Evolutionary conservation across 768 basidiomycete species (phyloP).

Genomic region (Holtermannia corniformis): DNA sequence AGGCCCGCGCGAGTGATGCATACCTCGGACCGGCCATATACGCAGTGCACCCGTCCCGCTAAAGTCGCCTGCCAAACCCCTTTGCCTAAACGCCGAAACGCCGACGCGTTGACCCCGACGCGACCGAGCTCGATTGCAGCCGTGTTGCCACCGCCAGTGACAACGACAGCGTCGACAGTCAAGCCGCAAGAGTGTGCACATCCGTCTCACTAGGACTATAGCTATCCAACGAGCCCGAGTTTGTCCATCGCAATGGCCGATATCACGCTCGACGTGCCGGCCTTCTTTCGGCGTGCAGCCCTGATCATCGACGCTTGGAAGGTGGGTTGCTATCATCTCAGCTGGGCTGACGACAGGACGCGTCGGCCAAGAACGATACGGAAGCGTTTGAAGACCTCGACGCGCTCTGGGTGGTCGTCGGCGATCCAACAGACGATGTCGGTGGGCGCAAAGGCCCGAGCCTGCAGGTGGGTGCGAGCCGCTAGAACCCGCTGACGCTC

Average conservation of each 20-base stretch:
- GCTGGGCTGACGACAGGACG: background rate
- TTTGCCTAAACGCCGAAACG: too few relatives aligned
- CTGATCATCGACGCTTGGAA: slow-evolving; percentile 36
- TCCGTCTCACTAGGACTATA: too few relatives aligned
- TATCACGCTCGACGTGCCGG: slow-evolving; percentile 30
- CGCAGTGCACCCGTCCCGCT: too few relatives aligned
- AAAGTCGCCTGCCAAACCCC: too few relatives aligned
- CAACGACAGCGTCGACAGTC: too few relatives aligned
- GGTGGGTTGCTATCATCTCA: slow-evolving; percentile 16
- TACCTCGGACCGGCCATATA: too few relatives aligned
- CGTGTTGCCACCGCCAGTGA: too few relatives aligned
- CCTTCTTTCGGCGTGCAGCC: slow-evolving; percentile 35
- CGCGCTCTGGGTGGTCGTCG: background rate
- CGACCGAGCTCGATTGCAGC: too few relatives aligned
- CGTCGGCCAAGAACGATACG: slow-evolving; percentile 9
- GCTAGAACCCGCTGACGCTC: background rate
- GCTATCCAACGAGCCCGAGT: too few relatives aligned
- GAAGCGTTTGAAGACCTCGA: background rate
- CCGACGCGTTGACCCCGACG: too few relatives aligned
- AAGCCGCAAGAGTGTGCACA: too few relatives aligned
- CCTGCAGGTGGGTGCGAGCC: background rate
- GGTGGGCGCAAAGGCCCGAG: background rate
- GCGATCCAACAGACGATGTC: background rate
- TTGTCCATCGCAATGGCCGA: slow-evolving; percentile 34
- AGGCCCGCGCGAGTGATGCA: too few relatives aligned